phyloP scores from a whole-genome alignment of 2,329 filamentous ascomycete species.

The Aspergillus carbonarius region DNA sequence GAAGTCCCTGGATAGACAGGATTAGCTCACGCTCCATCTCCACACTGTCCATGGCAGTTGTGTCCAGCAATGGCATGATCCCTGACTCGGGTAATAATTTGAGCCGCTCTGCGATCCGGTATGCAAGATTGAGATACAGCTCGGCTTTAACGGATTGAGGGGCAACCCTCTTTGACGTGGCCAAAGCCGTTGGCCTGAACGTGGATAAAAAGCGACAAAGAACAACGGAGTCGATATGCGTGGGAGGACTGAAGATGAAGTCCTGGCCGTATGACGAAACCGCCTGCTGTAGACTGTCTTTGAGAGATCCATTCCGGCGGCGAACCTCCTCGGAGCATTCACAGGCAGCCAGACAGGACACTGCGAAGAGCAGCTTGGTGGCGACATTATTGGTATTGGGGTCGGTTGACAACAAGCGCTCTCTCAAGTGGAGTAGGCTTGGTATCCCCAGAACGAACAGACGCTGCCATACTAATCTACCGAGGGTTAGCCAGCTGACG shows the following conservation, averaged over 20 bases:
- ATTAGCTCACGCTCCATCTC: conserved; percentile 13
- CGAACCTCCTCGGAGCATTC: conserved; percentile 4
- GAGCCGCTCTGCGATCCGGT: conserved; percentile 11
- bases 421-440: conserved; percentile 11
- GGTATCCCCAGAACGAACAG: conserved; percentile 16
- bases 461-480: conserved; percentile 17
- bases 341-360: conserved; percentile 13
- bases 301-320: background rate
- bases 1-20: conserved; percentile 9
- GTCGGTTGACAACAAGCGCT: conserved; percentile 6
- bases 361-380: conserved; percentile 18
- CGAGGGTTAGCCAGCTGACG: background rate
- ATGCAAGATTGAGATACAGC: conserved; percentile 16
- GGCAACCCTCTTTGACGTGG: conserved; percentile 12
- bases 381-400: conserved; percentile 5
- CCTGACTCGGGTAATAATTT: conserved; percentile 5
- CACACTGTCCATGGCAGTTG: background rate
- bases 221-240: conserved; percentile 14
- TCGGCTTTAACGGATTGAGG: conserved; percentile 15
- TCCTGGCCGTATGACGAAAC: conserved; percentile 18
- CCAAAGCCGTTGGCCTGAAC: conserved; percentile 19
- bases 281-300: conserved; percentile 10
- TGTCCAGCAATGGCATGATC: background rate
- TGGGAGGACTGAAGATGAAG: conserved; percentile 19
- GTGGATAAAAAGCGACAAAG: conserved; percentile 15